Evolutionary conservation across 2,329 filamentous ascomycete genomes (phyloP), one percentile per base, ranked within the genome.

Genomic region (Exophiala alcalophila): DNA sequence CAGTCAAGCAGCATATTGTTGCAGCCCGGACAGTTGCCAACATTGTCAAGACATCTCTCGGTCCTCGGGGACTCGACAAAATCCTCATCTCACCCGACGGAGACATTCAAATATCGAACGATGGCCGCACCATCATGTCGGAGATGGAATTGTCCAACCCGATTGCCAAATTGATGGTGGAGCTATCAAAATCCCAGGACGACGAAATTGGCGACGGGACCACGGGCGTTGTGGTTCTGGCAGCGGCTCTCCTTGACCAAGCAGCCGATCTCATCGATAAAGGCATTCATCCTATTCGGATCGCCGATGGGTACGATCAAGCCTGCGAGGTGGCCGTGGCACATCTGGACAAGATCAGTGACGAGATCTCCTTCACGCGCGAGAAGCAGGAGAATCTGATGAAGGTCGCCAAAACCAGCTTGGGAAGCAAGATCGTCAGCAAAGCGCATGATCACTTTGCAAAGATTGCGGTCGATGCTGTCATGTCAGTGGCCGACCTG

Each of bases 101-200:
- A 66, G 92, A 98, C 69, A 98, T 98, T 66, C 98, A 92, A 50
- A 89, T 98, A 51, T 98, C 92, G 57, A 98, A 98, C 73, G 92
- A 98, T 71, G 92, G 92, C 61, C 94, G 94, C 41, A 98, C 92
- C 31, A 98, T 98, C 60, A 76, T 98, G 57, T 84, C 87, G 59
- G 89, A 81, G 67, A 98, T 98, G 92, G 92, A 98, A 73, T 91
- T 98, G 58, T 86, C 87, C 57, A 97, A 98, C 76, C 91, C 97
- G 68, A 89, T 98, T 50, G 92, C 92, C 51, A 97, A 97, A 73
- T 77, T 98, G 37, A 74, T 98, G 47, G 92, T 98, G 35, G 91
- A 96, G 65, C 82, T 98, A 27, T 97, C 92, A 53, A 96, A 94
- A 73, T 97, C 92, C 26, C 92, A 98, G 67, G 92, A 98, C 61